Base-by-base conservation (phyloP, 129 eudicot species). In the Solidago caesia region DNA sequence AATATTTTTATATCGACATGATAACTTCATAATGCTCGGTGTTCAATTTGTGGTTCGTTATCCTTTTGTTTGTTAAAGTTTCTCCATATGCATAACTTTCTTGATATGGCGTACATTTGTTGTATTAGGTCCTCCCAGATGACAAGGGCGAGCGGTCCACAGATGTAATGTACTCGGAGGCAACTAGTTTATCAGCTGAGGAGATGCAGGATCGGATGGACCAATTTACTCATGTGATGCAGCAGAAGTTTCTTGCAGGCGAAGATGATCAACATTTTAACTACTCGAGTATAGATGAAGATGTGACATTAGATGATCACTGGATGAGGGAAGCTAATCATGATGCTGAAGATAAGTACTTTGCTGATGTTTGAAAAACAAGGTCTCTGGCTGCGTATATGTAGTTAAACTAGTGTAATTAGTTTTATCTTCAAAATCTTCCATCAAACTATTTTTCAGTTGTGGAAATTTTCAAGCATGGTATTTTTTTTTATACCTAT, bases 271-370 rank as follows among this genome's bases (percentile, higher is more conserved):
- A 93, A 78, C 91, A 93, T 82, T 56, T 90, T 72, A 84, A 88
- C 78, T 93, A 93, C 87, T 79, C 92, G 8, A 88, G 76, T 79
- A 93, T 93, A 39, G 98, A 93, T 29, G 89, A 90, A 64, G 91
- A 93, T 72, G 96, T 79, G 72, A 86, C 92, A 27, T 85, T 93
- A 74, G 98, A 93, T 70, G 98, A 93, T 74, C 97, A 93, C 80
- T 93, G 98, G 98, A 86, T 85, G 83, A 90, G 77, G 79, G 96
- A 93, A 84, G 96, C 87, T 42, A 88, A 84, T 80, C 83, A 86
- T 45, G 98, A 93, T 84, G 96, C 98, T 15, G 98, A 93, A 82
- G 97, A 93, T 47, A 93, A 88, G 76, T 93, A 93, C 80, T 93
- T 93, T 66, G 96, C 78, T 62, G 97, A 93, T 83, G 85, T 84